phyloP scores from a whole-genome alignment of 1,284 basidiomycete genomes.

The Grifola frondosa region DNA sequence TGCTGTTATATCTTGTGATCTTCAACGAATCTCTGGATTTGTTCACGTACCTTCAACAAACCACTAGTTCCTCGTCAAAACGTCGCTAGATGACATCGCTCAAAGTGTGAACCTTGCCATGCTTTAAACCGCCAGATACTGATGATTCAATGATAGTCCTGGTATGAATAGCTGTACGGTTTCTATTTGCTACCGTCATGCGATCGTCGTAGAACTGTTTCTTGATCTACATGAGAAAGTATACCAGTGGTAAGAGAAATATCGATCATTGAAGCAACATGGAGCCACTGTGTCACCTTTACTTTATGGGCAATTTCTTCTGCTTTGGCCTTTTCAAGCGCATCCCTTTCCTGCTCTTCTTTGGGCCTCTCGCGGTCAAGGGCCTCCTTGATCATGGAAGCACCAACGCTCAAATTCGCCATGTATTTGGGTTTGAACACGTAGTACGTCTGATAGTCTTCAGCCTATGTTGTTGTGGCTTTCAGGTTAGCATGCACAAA shows the following conservation, averaged over 20 bases:
- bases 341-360: constrained; percentile 22
- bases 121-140: too few species aligned
- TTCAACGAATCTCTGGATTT: too few species aligned
- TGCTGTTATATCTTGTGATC: too few species aligned
- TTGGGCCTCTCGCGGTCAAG: constrained; percentile 53
- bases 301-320: constrained; percentile 1
- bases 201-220: constrained; percentile 12
- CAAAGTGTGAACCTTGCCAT: too few species aligned
- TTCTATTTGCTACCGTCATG: constrained; percentile 10
- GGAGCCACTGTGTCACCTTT: neutral
- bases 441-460: constrained; percentile 52
- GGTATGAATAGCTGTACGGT: too few species aligned
- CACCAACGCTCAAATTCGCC: constrained; percentile 57
- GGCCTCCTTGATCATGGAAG: constrained; percentile 60
- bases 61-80: too few species aligned
- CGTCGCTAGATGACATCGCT: too few species aligned
- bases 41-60: too few species aligned
- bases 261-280: too few species aligned
- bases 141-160: too few species aligned
- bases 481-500: neutral
- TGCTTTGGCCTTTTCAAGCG: constrained; percentile 3
- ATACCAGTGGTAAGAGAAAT: too few species aligned
- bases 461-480: constrained; percentile 27
- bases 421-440: constrained; percentile 51
- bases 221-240: constrained; percentile 4